A percentile compares a stretch with the other conserved stretches of the same genome.
These are phyloP conservation scores for Chrysoporthe deuterocubensis DNA, from an alignment of 2,329 filamentous ascomycete genomes.

Conservation along the genomic window DNA sequence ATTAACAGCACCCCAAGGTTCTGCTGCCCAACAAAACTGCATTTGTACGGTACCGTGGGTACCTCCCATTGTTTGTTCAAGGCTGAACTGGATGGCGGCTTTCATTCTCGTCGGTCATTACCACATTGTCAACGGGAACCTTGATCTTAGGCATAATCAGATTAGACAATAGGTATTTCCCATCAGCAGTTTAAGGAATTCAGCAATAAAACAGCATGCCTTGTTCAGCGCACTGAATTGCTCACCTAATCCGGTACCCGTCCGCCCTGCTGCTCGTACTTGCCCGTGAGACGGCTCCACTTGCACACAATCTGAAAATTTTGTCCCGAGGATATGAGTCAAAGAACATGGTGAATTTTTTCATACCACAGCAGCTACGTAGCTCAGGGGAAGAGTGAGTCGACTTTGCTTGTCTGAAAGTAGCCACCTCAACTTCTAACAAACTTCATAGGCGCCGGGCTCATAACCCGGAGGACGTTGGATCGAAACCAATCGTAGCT, in stretches of 20 bases:
- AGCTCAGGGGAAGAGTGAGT: conserved; percentile 30
- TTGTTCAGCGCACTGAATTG: background rate
- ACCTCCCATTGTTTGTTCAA: no score
- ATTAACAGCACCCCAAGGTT: no score
- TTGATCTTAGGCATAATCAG: background rate
- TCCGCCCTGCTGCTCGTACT: background rate
- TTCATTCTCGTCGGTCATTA: background rate
- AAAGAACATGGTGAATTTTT: background rate
- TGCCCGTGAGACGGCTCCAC: background rate
- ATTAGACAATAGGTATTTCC: background rate
- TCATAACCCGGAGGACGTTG: conserved; percentile 31
- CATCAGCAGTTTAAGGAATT: background rate
- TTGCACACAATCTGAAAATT: background rate
- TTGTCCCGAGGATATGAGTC: conserved; percentile 13
- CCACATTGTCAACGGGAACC: background rate
- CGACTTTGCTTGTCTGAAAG: background rate
- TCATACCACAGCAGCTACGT: conserved; percentile 17
- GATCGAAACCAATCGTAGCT: conserved; percentile 31
- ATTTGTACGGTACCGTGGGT: no score
- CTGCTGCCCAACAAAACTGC: no score
- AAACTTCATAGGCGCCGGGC: conserved; percentile 24
- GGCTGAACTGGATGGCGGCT: background rate
- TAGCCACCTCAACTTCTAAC: conserved; percentile 5
- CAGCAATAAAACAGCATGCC: background rate
- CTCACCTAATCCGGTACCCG: background rate